Conservation (phyloP, 169 alveolate species). For the Eimeria maxima region DNA sequence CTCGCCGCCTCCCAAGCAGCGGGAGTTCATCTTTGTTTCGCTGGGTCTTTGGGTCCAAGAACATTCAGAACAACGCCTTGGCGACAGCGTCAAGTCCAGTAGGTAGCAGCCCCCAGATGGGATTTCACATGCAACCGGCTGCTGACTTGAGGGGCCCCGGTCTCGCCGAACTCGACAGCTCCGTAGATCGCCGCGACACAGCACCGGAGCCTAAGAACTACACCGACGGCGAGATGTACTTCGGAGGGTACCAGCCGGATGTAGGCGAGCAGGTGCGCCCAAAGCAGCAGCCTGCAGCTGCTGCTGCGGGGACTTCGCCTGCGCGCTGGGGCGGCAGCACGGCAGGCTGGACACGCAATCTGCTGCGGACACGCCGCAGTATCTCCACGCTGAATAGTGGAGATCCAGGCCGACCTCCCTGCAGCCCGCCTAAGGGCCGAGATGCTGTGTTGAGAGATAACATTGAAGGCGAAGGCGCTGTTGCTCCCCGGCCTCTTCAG, state of each 20-base stretch:
- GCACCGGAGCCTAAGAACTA: conserved; percentile 38
- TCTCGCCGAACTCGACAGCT: not conserved
- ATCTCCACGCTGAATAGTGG: conserved; percentile 48
- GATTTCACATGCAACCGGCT: not conserved
- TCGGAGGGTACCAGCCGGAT: conserved; percentile 5
- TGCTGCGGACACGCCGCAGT: conserved; percentile 45
- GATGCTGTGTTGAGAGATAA: not conserved
- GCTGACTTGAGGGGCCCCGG: not conserved
- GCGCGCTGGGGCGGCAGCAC: conserved; percentile 22
- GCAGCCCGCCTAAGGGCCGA: conserved; percentile 1
- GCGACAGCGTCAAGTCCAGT: conserved; percentile 4
- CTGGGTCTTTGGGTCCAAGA: conserved; percentile 49
- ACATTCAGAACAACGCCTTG: conserved; percentile 7
- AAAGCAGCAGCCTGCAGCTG: conserved; percentile 12
- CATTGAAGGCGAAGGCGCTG: not conserved
- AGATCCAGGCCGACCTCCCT: not conserved
- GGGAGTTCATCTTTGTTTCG: conserved; percentile 69
- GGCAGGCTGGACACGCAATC: conserved; percentile 43
- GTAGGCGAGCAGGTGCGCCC: not conserved
- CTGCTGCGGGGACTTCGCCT: not conserved
- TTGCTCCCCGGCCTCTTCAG: not conserved
- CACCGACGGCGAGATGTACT: conserved; percentile 53
- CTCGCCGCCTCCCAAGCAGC: conserved; percentile 68
- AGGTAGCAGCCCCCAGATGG: conserved; percentile 24
- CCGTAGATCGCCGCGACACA: conserved; percentile 33